Base-by-base conservation (phyloP, 768 basidiomycete genomes). In the Lactarius tabidus region DNA sequence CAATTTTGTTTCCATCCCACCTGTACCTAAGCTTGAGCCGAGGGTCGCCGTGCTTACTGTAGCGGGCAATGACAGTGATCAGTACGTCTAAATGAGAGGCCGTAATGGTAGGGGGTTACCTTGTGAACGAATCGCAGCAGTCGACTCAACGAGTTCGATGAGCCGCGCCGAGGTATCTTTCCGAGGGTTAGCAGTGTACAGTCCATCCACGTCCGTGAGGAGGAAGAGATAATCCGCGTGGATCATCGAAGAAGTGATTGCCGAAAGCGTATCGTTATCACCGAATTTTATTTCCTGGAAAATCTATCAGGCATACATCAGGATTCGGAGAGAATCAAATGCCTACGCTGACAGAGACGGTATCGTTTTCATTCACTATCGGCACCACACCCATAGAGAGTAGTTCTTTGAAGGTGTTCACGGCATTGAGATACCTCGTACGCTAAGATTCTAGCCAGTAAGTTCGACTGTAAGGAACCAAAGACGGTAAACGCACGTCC, bases 311-410 rank as follows among this genome's bases (percentile, higher is more conserved):
- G 48, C 43, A 20, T 29, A 36, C 5, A 26, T 26, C 31, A 3
- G n/a, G n/a, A 12, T 15, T 20, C 3, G 26, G 15, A 8, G 53
- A 7, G 1, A 38, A 31, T 6, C 26, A 23, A 2, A 23, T 8
- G 85, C 91, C 74, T 74, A 96, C 94, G 78, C 93, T 94, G 64
- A 99, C 97, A 28, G 95, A 96, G 39, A 99, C 87, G 0, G 97
- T 98, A 74, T 99, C 97, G 71, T 99, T 99, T 76, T 99, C 97
- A 75, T 99, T 99, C 61, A 99, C 95, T 68, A 99, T 98, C 3
- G 97, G 97, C 1, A 99, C 87, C 0, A 98, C 93, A 18, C 95
- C 96, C 89, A 98, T 91, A 3, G 85, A 85, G 31, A 99, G 77
- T 14, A 99, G 80, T 71, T 98, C 94, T 39, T 89, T 88, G 75